Conservation (phyloP, 495 filamentous ascomycete species). For the Penicillium psychrofluorescens region DNA sequence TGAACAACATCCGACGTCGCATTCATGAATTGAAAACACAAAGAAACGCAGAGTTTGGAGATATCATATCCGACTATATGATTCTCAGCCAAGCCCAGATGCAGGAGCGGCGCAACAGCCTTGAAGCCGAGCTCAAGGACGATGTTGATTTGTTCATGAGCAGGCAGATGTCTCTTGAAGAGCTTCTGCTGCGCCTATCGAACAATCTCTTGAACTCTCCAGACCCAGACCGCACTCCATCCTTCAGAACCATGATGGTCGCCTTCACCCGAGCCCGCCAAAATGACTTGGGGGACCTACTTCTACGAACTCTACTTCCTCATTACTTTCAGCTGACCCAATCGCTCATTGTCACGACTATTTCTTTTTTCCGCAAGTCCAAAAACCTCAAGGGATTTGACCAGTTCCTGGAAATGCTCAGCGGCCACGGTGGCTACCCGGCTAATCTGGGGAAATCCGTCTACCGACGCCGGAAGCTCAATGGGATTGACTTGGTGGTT, state of each 20-base stretch:
- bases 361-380: conserved; percentile 33
- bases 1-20: conserved; percentile 23
- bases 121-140: conserved; percentile 24
- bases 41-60: conserved; percentile 13
- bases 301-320: conserved; percentile 32
- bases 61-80: conserved; percentile 19
- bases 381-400: conserved; percentile 40
- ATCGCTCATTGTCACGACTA: conserved; percentile 28
- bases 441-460: conserved; percentile 21
- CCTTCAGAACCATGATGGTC: conserved; percentile 26
- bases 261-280: conserved; percentile 34
- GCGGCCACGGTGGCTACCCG: conserved; percentile 25
- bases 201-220: conserved; percentile 25
- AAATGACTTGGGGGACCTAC: conserved; percentile 34
- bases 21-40: conserved; percentile 20
- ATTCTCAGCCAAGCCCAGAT: conserved; percentile 5
- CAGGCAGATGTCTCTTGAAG: conserved; percentile 28
- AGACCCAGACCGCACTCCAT: conserved; percentile 30
- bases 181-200: conserved; percentile 29
- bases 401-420: conserved; percentile 33
- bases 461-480: conserved; percentile 20
- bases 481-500: conserved; percentile 30
- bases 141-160: conserved; percentile 24
- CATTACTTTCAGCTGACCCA: conserved; percentile 29
- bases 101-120: conserved; percentile 7